A percentile compares a stretch with the other conserved stretches of the same genome.
Conservation (phyloP, 2,329 filamentous ascomycete genomes). For the Trichophyton simii region DNA sequence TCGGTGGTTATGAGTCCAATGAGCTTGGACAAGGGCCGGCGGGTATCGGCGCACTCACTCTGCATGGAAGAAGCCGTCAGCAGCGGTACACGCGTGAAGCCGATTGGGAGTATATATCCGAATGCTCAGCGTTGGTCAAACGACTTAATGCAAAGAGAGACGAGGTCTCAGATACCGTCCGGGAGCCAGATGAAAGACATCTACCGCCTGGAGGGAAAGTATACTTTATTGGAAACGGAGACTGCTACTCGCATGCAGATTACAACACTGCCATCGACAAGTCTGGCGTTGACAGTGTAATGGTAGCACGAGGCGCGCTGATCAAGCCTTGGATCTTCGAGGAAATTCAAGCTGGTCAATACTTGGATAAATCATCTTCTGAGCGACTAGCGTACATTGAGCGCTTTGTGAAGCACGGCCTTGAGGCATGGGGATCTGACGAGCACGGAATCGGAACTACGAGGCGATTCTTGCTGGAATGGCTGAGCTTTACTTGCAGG, state of each 20-base stretch:
- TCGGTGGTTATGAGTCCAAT: slow-evolving; percentile 62
- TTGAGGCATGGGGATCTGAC: slow-evolving; percentile 92
- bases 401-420: slow-evolving; percentile 77
- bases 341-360: slow-evolving; percentile 82
- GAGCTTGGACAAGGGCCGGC: slow-evolving; percentile 56
- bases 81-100: slow-evolving; percentile 84
- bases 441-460: slow-evolving; percentile 88
- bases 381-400: slow-evolving; percentile 79
- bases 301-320: slow-evolving; percentile 90
- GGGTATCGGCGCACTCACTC: slow-evolving; percentile 86
- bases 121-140: slow-evolving; percentile 75
- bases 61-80: slow-evolving; percentile 86
- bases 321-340: slow-evolving; percentile 99
- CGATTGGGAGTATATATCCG: slow-evolving; percentile 91
- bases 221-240: slow-evolving; percentile 92
- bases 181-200: slow-evolving; percentile 62
- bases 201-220: slow-evolving; percentile 58
- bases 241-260: slow-evolving; percentile 86
- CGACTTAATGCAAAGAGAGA: slow-evolving; percentile 59
- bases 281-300: slow-evolving; percentile 77
- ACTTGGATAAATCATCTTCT: slow-evolving; percentile 83
- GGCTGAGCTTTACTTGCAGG: slow-evolving; percentile 82
- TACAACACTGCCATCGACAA: slow-evolving; percentile 69
- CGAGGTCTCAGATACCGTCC: slow-evolving; percentile 58
- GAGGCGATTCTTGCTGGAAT: slow-evolving; percentile 83